phyloP scores from a whole-genome alignment of 257 asterid genomes.

The Handroanthus guayacan region DNA sequence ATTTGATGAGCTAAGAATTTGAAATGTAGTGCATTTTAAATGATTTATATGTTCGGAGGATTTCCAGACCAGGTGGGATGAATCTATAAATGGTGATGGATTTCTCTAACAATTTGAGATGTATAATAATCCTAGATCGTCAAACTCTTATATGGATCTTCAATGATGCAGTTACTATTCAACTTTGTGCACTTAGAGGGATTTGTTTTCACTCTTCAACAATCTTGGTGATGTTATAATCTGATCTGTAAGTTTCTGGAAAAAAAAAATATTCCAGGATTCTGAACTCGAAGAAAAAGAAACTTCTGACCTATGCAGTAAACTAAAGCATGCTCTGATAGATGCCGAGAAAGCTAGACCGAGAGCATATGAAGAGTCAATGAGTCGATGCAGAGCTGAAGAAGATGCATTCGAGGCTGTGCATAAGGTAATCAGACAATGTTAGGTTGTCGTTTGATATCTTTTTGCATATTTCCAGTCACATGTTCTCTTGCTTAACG shows the following conservation, averaged over 20 bases:
- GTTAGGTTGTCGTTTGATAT: background rate
- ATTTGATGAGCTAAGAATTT: too few relatives aligned
- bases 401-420: constrained; percentile 62
- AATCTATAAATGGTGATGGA: constrained; percentile 3
- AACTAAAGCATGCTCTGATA: constrained; percentile 53
- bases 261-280: constrained; percentile 54
- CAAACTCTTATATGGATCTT: background rate
- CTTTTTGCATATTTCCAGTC: background rate
- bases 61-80: background rate
- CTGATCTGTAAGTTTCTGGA: constrained; percentile 31
- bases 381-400: constrained; percentile 64
- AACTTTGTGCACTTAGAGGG: constrained; percentile 13
- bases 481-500: constrained; percentile 20
- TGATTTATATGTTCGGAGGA: background rate
- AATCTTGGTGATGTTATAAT: constrained; percentile 18
- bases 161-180: background rate
- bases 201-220: constrained; percentile 5
- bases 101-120: background rate
- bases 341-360: constrained; percentile 55
- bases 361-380: constrained; percentile 53
- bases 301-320: constrained; percentile 41
- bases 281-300: constrained; percentile 38
- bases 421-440: constrained; percentile 51
- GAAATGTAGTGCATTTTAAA: background rate
- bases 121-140: constrained; percentile 20